Base-by-base conservation (phyloP, 805 yeast species). In the Wickerhamomyces rabaulensis region DNA sequence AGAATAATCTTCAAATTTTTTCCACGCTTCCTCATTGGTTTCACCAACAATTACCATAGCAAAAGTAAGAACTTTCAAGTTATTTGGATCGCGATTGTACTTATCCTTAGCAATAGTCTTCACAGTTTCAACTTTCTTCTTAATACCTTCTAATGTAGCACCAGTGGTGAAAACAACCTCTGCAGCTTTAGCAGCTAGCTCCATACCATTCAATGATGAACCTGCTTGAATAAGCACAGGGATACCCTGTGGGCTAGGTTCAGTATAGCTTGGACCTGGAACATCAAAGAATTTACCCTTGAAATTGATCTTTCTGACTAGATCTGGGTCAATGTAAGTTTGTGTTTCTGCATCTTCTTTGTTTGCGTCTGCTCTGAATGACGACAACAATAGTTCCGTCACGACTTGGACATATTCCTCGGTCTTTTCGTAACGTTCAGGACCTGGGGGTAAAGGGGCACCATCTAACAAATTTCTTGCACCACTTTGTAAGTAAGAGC, bases 221-320 rank as follows among this genome's bases (percentile, higher is more conserved):
- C 76, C 76, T 1, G 76, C 76, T 54, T 71, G 75, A 36, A 70
- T 60, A 26, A 72, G 52, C 13, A 72, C 67, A 2, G 76, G 76
- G 4, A 73, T 50, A 46, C 74, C 59, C 47, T 71, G 76, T 4
- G 71, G 73, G 12, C 73, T 59, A 2, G 76, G 75, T 26, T 65
- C 65, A 7, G 69, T 66, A 37, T 67, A 65, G 39, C 52, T 60
- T 4, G 72, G 73, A 1, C 72, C 74, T 2, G 70, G 71, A n/a
- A 72, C 72, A 2, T 56, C 64, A 54, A 57, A 72, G 49, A 61
- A 64, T 42, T 65, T 57, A 6, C 76, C 76, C 29, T 64, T 59
- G 51, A 59, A 68, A 46, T 70, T 56, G 35, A 72, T 70, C 33
- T 62, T 57, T 42, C 73, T 56, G 36, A 70, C 63, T 41, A 60